Conservation (phyloP, 768 basidiomycete species). For the Xerocomus brunneocitrinus region DNA sequence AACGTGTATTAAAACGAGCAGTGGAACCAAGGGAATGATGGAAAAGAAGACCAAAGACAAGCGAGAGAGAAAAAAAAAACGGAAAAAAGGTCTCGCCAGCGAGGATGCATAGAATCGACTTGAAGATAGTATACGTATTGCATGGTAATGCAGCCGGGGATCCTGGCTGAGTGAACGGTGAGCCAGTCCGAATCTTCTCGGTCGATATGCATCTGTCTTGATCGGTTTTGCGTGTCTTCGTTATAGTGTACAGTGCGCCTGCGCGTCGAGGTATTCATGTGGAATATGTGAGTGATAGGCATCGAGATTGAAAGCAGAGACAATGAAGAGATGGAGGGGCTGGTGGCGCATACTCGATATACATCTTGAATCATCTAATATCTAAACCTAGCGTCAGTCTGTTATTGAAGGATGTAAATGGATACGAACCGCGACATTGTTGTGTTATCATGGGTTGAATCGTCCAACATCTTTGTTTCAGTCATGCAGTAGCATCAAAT, state of each 20-base stretch:
- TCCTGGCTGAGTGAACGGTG: not conserved
- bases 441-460: not conserved
- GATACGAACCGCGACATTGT: constrained; percentile 12
- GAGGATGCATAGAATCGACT: constrained; percentile 1
- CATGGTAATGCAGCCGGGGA: not conserved
- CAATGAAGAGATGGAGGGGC: not conserved
- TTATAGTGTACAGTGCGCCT: constrained; percentile 23
- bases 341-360: not conserved
- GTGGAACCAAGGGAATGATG: not conserved
- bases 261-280: constrained; percentile 7
- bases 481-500: not conserved
- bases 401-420: not conserved
- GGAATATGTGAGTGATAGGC: not conserved
- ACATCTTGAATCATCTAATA: constrained; percentile 5
- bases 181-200: not conserved
- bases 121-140: constrained; percentile 1
- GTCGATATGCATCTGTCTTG: not conserved
- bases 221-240: not conserved
- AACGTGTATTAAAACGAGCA: constrained; percentile 23
- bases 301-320: not conserved
- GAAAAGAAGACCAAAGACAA: not conserved
- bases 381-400: not conserved
- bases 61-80: not conserved
- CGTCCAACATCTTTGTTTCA: not conserved
- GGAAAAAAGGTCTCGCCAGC: constrained; percentile 2